Evolutionary conservation across 352 stramenopile genomes (phyloP), one percentile per base, ranked within the genome.

Genomic region (Phytophthora rubi): DNA sequence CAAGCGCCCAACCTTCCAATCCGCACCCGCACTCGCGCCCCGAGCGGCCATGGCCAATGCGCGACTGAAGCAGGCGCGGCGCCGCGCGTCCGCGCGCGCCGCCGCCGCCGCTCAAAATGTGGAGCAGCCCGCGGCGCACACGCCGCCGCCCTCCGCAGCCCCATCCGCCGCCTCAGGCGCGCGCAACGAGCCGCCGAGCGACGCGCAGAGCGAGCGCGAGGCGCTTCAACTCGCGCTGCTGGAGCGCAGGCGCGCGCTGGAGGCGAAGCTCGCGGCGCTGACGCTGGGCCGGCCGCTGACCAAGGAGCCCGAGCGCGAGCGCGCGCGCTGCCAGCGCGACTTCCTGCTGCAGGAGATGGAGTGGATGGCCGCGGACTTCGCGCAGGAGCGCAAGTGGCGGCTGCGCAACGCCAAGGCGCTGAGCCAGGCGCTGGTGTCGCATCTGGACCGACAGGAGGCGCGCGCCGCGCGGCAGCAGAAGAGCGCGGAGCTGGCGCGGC

Each of bases 351-450:
- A 95, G 61, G 88, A 95, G 68, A 95, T 95, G 88, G 81, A 92
- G 66, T 98, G 95, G 95, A 98, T 99, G 91, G 81, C 93, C 5
- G 89, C 91, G 1, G 95, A 99, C 64, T 98, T 98, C 75, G 61
- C 74, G 32, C 85, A 97, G 61, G 95, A 99, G 73, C 79, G 91
- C 49, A 93, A 94, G 66, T 95, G 90, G 77, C 88, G 96, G 23
- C 28, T 85, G 15, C 89, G 90, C 58, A 83, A 85, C 53, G 85
- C 85, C 13, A 95, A 94, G 37, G 88, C 83, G 65, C 65, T 97
- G 35, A 74, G 75, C 3, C 86, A 86, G 53, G 85, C 84, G 15
- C 76, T 97, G 2, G 59, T 81, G 18, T 75, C 71, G 4, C 68
- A 70, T 57, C 33, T 77, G 21, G 51, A 68, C 18, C 26, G 62